Evolutionary conservation across 495 filamentous ascomycete species (phyloP).

Genomic region (Penicillium paradoxum): DNA sequence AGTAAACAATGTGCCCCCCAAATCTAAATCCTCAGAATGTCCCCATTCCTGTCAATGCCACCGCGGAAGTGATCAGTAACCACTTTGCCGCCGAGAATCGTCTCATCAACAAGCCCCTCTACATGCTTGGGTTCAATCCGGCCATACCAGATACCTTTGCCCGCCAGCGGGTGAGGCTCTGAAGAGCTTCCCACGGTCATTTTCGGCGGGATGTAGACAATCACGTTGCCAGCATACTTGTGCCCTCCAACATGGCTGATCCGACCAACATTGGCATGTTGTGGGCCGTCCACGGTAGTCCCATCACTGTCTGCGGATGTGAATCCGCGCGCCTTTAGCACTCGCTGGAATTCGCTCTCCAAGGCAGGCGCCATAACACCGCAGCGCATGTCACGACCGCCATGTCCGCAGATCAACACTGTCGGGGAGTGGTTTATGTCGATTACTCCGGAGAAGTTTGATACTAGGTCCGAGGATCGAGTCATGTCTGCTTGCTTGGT

Average conservation of each 20-base stretch:
- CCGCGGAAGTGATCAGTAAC: constrained; percentile 67
- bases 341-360: constrained; percentile 57
- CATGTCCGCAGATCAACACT: constrained; percentile 82
- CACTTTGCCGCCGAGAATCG: constrained; percentile 65
- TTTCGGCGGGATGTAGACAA: constrained; percentile 74
- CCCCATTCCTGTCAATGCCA: constrained; percentile 35
- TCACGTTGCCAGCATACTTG: constrained; percentile 90
- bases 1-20: not conserved
- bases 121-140: constrained; percentile 82
- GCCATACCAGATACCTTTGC: constrained; percentile 91
- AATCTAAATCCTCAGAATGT: constrained; percentile 35
- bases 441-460: constrained; percentile 35
- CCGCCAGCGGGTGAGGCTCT: constrained; percentile 54
- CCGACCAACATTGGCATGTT: constrained; percentile 56
- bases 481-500: constrained; percentile 26
- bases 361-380: constrained; percentile 74
- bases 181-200: constrained; percentile 25
- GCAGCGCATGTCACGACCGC: constrained; percentile 71
- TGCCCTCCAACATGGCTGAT: constrained; percentile 92
- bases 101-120: constrained; percentile 79
- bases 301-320: constrained; percentile 10
- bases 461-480: constrained; percentile 26
- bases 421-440: constrained; percentile 61
- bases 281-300: constrained; percentile 23
- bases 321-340: constrained; percentile 37